phyloP scores from a whole-genome alignment of 1,139 yeast genomes.

The Yamadazyma triangularis region DNA sequence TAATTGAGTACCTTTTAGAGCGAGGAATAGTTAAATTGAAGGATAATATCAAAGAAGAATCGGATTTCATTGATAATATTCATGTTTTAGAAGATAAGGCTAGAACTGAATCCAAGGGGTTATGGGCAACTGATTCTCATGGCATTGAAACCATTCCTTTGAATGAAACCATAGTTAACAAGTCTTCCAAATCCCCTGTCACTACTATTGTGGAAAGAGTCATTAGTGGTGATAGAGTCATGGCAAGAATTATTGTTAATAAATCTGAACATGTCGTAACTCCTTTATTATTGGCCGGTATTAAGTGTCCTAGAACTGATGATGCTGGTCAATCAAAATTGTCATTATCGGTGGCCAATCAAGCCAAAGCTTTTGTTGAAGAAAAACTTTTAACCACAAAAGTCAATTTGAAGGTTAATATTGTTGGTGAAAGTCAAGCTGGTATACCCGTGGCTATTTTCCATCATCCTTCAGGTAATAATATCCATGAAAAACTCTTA shows the following conservation, averaged over 20 bases:
- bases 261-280: constrained; percentile 43
- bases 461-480: constrained; percentile 70
- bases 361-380: constrained; percentile 64
- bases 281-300: constrained; percentile 68
- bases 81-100: constrained; percentile 45
- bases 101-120: constrained; percentile 41
- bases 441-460: constrained; percentile 61
- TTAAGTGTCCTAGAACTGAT: constrained; percentile 68
- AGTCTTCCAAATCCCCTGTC: constrained; percentile 40
- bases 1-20: constrained; percentile 52
- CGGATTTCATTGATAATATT: constrained; percentile 23
- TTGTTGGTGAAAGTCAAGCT: constrained; percentile 57
- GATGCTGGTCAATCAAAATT: constrained; percentile 31
- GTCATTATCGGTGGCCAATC: constrained; percentile 54
- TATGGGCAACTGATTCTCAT: constrained; percentile 42
- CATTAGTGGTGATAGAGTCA: constrained; percentile 70
- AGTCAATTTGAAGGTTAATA: constrained; percentile 45
- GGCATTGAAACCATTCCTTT: constrained; percentile 29
- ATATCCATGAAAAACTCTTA: constrained; percentile 61
- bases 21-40: constrained; percentile 63
- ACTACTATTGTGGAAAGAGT: constrained; percentile 69
- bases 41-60: constrained; percentile 45
- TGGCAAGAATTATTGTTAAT: constrained; percentile 50
- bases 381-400: constrained; percentile 62
- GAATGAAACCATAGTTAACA: constrained; percentile 31